phyloP scores from a whole-genome alignment of 2,329 filamentous ascomycete genomes.

The Aspergillus sp. region DNA sequence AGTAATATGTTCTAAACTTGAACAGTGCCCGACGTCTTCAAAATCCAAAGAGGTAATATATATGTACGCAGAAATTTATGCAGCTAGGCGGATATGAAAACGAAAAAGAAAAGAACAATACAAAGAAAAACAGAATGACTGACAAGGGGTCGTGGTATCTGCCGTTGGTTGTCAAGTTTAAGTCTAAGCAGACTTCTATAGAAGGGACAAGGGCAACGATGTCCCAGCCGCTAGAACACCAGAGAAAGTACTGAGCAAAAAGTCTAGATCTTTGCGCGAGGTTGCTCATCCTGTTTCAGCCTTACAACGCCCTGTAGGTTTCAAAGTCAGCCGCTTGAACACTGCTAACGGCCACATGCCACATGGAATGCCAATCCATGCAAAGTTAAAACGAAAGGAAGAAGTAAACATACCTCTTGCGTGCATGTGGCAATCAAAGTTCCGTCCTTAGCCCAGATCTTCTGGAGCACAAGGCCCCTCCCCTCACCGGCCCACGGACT shows the following conservation, averaged over 20 bases:
- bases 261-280: constrained; percentile 32
- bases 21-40: neutral
- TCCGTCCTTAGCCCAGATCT: constrained; percentile 51
- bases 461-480: constrained; percentile 49
- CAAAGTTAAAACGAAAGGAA: constrained; percentile 8
- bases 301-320: constrained; percentile 44
- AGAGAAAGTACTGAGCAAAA: neutral
- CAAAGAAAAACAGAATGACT: neutral
- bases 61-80: neutral
- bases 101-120: neutral
- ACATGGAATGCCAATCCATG: neutral
- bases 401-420: constrained; percentile 45
- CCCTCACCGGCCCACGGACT: constrained; percentile 54
- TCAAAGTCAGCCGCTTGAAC: constrained; percentile 15
- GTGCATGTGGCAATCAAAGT: constrained; percentile 50
- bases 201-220: neutral
- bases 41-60: neutral
- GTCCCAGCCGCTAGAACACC: neutral
- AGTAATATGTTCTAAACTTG: constrained; percentile 1
- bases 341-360: neutral
- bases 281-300: constrained; percentile 43
- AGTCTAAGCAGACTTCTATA: neutral
- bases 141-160: neutral
- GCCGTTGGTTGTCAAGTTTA: neutral
- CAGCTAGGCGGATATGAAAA: neutral